Percentiles rank a stretch among this genome's conserved stretches.
Conservation (phyloP, 2,329 filamentous ascomycete species). For the Sporothrix schenckii region DNA sequence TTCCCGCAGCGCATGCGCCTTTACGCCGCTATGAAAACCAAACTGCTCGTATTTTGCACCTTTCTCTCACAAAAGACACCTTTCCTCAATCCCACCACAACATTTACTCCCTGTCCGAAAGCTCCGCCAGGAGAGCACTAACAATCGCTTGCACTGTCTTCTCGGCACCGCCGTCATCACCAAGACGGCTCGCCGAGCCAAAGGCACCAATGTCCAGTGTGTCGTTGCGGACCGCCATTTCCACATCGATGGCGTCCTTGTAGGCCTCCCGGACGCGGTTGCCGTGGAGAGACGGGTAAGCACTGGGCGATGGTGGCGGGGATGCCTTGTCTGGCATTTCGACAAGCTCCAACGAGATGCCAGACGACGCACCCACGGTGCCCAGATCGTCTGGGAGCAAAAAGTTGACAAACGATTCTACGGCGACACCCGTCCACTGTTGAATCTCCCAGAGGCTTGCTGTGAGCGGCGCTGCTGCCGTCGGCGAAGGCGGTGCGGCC, state of each 20-base stretch:
- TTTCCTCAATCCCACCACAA: background rate
- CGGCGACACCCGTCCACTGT: constrained; percentile 70
- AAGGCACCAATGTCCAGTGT: constrained; percentile 37
- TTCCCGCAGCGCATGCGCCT: no score
- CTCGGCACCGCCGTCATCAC: constrained; percentile 3
- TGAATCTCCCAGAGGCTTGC: constrained; percentile 71
- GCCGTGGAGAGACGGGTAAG: constrained; percentile 34
- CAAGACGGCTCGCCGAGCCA: constrained; percentile 32
- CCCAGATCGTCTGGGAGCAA: constrained; percentile 51
- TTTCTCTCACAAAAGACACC: no score
- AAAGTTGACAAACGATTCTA: constrained; percentile 83
- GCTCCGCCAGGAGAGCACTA: background rate
- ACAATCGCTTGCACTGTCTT: constrained; percentile 7
- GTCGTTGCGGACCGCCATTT: constrained; percentile 34
- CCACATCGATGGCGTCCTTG: constrained; percentile 37
- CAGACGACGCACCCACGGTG: background rate
- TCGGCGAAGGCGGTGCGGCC: constrained; percentile 46
- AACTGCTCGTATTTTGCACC: no score
- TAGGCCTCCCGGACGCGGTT: constrained; percentile 43
- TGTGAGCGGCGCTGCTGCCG: constrained; percentile 52
- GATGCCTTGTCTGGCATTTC: background rate
- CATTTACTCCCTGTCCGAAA: background rate
- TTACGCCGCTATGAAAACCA: no score
- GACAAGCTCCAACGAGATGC: constrained; percentile 18
- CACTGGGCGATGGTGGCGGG: background rate